Base-by-base conservation (phyloP, 2,329 filamentous ascomycete genomes). In the Penicillium sp. region DNA sequence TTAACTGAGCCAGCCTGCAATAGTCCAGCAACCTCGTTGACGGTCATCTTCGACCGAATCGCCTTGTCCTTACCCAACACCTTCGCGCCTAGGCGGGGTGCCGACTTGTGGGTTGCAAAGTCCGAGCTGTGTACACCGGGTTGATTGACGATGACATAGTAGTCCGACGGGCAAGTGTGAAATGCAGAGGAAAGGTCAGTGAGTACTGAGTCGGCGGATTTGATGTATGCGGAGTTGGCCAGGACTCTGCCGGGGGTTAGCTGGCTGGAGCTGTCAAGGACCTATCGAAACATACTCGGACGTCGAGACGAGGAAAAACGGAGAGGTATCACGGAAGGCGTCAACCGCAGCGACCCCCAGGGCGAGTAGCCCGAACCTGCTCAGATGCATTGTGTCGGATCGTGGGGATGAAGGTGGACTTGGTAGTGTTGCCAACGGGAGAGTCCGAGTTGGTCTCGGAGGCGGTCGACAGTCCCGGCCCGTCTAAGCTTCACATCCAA, bases 231-330 rank as follows among this genome's bases (percentile, higher is more conserved):
- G 37, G 67, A 64, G 32, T 61, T 57, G 35, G 59, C 54, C 38
- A 68, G 54, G 41, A 67, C 51, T 43, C 66, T 69, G 50, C 13
- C 36, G 40, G 39, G 42, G 32, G 44, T 61, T 61, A 59, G 53
- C 51, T 56, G 39, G 40, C 29, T 13, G 35, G 31, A 44, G 39
- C 35, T 45, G 20, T 36, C 15, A 29, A 34, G 11, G 13, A 28
- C 30, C n/a, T 14, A 16, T 35, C 10, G 27, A 30, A 23, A 47
- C 82, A 56, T 81, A 95, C 89, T 81, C 72, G 46, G 83, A 76
- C 30, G 83, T 90, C 20, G 90, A 95, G 63, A 93, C 82, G 50
- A 95, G 70, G 60, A 95, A 76, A 65, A 95, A 92, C 12, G 92
- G 90, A 37, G 86, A 89, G 2, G 89, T 87, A 65, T 95, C 83